Percentiles rank a stretch among this genome's conserved stretches.
These are phyloP conservation scores for Carnegiea gigantea DNA, from an alignment of 179 eudicot species.

Conservation along the genomic window DNA sequence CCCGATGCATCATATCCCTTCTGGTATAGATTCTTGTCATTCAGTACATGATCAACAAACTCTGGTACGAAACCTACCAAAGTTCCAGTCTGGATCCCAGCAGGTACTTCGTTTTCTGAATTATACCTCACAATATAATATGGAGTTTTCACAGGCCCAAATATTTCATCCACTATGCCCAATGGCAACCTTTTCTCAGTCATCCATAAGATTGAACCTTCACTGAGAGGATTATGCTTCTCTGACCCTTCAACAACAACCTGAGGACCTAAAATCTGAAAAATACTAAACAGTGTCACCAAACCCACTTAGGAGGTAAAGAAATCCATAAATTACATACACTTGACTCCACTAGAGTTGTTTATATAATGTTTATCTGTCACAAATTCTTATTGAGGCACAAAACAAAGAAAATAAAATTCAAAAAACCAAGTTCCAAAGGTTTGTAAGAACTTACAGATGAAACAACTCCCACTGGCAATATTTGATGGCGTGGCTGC, in stretches of 20 bases:
- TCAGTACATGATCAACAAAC: slow-evolving; percentile 67
- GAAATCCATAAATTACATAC: neutral
- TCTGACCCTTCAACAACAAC: slow-evolving; percentile 87
- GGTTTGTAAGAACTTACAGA: slow-evolving; percentile 50
- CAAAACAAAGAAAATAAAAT: neutral
- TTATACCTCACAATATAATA: slow-evolving; percentile 78
- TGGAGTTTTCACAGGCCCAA: slow-evolving; percentile 91
- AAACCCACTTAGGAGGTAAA: neutral
- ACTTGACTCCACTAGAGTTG: neutral
- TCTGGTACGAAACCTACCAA: slow-evolving; percentile 73
- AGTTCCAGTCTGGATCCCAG: slow-evolving; percentile 63
- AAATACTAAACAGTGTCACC: slow-evolving; percentile 11
- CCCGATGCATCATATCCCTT: slow-evolving; percentile 98
- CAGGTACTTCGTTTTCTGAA: slow-evolving; percentile 78
- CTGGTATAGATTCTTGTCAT: slow-evolving; percentile 60
- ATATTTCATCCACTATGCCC: slow-evolving; percentile 85
- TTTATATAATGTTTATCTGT: slow-evolving; percentile 13
- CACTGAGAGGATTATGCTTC: slow-evolving; percentile 77
- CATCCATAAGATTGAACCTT: slow-evolving; percentile 91
- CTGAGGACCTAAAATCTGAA: slow-evolving; percentile 70
- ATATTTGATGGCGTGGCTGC: slow-evolving; percentile 61
- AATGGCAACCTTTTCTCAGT: slow-evolving; percentile 66
- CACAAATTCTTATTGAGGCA: neutral
- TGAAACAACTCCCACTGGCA: slow-evolving; percentile 63
- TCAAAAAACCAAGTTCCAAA: slow-evolving; percentile 5